Base-by-base conservation (phyloP, 106 monocot genomes). In the Platanthera zijinensis region DNA sequence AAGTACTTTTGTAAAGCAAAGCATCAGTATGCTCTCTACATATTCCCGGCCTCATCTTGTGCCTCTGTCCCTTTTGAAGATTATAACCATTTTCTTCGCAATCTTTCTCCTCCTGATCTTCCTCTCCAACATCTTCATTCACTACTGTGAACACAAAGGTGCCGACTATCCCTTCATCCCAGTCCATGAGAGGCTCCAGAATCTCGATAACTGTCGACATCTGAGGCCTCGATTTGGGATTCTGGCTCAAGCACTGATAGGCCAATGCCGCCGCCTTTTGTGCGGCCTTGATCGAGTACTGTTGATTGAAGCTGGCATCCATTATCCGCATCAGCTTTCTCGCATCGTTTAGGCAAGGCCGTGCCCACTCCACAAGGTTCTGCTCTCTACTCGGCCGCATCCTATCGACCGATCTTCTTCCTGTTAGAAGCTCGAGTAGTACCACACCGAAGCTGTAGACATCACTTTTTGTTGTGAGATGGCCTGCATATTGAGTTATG, bases 361-460 rank as follows among this genome's bases (percentile, higher is more conserved):
- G 80, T 75, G 84, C 90, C 93, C 93, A 93, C 30, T 93, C 90
- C 17, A 88, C 93, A 8, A 93, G 84, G 82, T 84, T 90, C 9
- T 93, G 90, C 50, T 93, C 87, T 49, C 86, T 28, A 67, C 77
- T 82, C 2, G 93, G 90, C 72, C 84, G 78, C 51, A 69, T 90
- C 75, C 80, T 93, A 81, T 93, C 93, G 57, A 93, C 25, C 10
- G 90, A 82, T 52, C 84, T 74, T 48, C 90, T 74, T 6, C 93
- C 93, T 10, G 86, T 90, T 2, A 93, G 32, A 80, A 93, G 69
- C 67, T 93, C 93, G 7, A 93, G 83, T 7, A 93, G 81, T 5
- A 93, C 88, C 0, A 93, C 93, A 5, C 93, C 93, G 39, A 78
- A 93, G n/a, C 90, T 87, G 75, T 93, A 93, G 12, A 93, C 93